A percentile compares a stretch with the other conserved stretches of the same genome.
These are phyloP conservation scores for Kazachstania psychrophila DNA, from an alignment of 805 yeast genomes.

Conservation along the genomic window DNA sequence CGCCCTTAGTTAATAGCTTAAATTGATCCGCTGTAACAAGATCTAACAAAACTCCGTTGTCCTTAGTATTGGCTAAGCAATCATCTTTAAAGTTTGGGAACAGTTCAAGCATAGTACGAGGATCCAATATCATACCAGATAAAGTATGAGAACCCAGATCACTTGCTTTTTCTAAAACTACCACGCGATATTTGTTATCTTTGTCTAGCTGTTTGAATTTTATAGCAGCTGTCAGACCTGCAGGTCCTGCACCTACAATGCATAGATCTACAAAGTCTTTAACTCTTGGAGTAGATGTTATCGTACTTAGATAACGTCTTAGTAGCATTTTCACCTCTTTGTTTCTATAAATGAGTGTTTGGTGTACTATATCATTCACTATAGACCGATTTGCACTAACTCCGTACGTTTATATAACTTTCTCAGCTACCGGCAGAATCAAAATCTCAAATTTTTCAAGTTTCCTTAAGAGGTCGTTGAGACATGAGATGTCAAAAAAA, in stretches of 20 bases:
- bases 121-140: slow-evolving; percentile 92
- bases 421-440: too few species aligned
- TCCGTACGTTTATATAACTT: too few species aligned
- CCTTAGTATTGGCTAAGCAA: slow-evolving; percentile 23
- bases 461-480: too few species aligned
- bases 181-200: slow-evolving; percentile 69
- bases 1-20: slow-evolving; percentile 50
- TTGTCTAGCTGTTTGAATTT: slow-evolving; percentile 75
- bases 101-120: slow-evolving; percentile 75
- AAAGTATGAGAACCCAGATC: slow-evolving; percentile 90
- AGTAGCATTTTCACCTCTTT: neutral
- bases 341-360: too few species aligned
- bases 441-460: too few species aligned
- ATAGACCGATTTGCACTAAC: too few species aligned
- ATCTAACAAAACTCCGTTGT: slow-evolving; percentile 67
- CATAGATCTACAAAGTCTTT: slow-evolving; percentile 86
- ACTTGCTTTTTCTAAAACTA: slow-evolving; percentile 84
- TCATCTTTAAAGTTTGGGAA: slow-evolving; percentile 57
- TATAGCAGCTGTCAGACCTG: slow-evolving; percentile 93
- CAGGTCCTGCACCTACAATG: slow-evolving; percentile 97
- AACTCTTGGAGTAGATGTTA: slow-evolving; percentile 40
- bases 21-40: slow-evolving; percentile 66
- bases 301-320: slow-evolving; percentile 2
- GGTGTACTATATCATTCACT: too few species aligned
- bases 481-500: too few species aligned